These are phyloP conservation scores for Colletotrichum sp. DNA, from an alignment of 2,329 filamentous ascomycete species.

Conservation along the genomic window DNA sequence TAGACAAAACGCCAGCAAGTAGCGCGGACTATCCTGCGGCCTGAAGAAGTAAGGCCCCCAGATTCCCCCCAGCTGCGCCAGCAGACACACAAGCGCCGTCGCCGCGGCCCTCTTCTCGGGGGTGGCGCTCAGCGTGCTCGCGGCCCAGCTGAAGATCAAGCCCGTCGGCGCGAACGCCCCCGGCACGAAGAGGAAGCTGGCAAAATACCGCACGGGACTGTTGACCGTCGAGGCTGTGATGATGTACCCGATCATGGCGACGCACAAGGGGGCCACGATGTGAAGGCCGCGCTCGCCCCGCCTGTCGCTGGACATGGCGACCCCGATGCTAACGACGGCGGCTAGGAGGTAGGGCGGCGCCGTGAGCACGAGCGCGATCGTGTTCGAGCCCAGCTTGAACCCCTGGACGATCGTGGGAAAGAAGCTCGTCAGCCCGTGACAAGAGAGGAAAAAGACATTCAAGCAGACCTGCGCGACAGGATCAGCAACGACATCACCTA, in stretches of 20 bases:
- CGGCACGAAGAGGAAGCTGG: slow-evolving; percentile 34
- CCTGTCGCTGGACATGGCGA: slow-evolving; percentile 25
- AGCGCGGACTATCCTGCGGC: slow-evolving; percentile 30
- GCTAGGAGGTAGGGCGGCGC: slow-evolving; percentile 30
- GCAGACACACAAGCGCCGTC: slow-evolving; percentile 39
- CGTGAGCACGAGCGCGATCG: slow-evolving; percentile 34
- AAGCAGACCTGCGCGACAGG: slow-evolving; percentile 8
- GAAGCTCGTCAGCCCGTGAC: slow-evolving; percentile 29
- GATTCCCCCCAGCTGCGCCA: slow-evolving; percentile 42
- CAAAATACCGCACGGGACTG: slow-evolving; percentile 55
- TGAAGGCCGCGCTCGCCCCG: slow-evolving; percentile 26
- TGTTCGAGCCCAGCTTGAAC: slow-evolving; percentile 25
- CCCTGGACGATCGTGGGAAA: slow-evolving; percentile 38
- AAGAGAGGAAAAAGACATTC: slow-evolving; percentile 25
- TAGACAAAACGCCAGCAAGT: slow-evolving; percentile 31
- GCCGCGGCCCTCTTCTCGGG: slow-evolving; percentile 42
- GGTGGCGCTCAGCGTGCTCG: slow-evolving; percentile 35
- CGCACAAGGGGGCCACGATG: slow-evolving; percentile 23
- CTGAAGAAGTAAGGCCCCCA: slow-evolving; percentile 45
- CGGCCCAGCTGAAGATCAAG: slow-evolving; percentile 39
- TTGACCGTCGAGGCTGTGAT: slow-evolving; percentile 61
- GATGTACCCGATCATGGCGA: slow-evolving; percentile 63
- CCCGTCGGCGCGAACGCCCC: slow-evolving; percentile 31
- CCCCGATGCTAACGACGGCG: slow-evolving; percentile 15
- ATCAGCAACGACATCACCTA: neutral